These are phyloP conservation scores for Alternaria ethzedia DNA, from an alignment of 2,329 filamentous ascomycete genomes.

Conservation along the genomic window DNA sequence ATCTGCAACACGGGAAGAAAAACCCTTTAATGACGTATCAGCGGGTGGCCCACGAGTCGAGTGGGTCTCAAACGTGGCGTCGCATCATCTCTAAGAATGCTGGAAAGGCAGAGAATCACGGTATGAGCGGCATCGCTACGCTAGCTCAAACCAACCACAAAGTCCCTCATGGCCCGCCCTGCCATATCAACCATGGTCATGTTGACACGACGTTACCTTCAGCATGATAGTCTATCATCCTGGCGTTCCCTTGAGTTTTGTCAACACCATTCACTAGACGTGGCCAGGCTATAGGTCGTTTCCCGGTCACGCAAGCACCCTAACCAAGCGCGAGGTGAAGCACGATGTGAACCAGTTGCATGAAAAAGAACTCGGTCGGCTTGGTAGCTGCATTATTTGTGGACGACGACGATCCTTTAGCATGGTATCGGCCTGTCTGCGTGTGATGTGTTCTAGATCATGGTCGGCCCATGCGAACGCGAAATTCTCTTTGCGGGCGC, in stretches of 20 bases:
- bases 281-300: slow-evolving; percentile 12
- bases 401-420: slow-evolving; percentile 31
- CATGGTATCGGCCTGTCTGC: slow-evolving; percentile 17
- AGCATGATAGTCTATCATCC: background rate
- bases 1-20: slow-evolving; percentile 43
- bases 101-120: slow-evolving; percentile 28
- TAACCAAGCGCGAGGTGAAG: slow-evolving; percentile 15
- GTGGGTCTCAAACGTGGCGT: slow-evolving; percentile 48
- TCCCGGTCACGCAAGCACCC: slow-evolving; percentile 10
- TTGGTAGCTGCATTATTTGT: slow-evolving; percentile 23
- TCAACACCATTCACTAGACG: slow-evolving; percentile 1
- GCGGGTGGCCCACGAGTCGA: slow-evolving; percentile 41
- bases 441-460: slow-evolving; percentile 43
- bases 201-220: slow-evolving; percentile 14
- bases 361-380: slow-evolving; percentile 19
- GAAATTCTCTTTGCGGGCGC: slow-evolving; percentile 34
- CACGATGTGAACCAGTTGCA: slow-evolving; percentile 21
- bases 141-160: slow-evolving; percentile 12
- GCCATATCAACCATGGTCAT: slow-evolving; percentile 17
- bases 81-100: slow-evolving; percentile 32
- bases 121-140: slow-evolving; percentile 28
- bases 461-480: slow-evolving; percentile 31
- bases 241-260: background rate
- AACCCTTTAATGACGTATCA: slow-evolving; percentile 45
- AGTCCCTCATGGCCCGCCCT: slow-evolving; percentile 16